Percentiles rank a stretch among this genome's conserved stretches.
phyloP scores from a whole-genome alignment of 2,329 filamentous ascomycete genomes.

The Colletotrichum graminicola region DNA sequence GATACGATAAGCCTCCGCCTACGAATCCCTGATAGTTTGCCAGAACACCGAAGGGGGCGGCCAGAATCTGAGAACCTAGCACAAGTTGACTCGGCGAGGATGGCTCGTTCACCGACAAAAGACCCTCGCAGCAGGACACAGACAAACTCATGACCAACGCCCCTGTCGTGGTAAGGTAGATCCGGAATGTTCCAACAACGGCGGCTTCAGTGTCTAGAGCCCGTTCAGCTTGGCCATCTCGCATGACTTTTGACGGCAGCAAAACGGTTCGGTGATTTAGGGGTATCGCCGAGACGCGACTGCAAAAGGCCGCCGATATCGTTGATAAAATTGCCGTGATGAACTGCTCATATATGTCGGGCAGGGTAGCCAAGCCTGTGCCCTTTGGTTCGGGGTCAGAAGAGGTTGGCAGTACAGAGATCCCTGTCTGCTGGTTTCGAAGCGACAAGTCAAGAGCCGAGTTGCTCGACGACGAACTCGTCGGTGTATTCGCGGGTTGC shows the following conservation, averaged over 20 bases:
- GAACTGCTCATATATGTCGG: conserved; percentile 66
- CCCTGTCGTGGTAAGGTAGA: conserved; percentile 69
- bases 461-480: conserved; percentile 58
- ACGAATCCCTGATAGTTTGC: conserved; percentile 56
- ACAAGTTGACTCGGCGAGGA: conserved; percentile 55
- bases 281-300: conserved; percentile 61
- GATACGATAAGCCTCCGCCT: conserved; percentile 50
- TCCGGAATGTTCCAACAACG: conserved; percentile 60
- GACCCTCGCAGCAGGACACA: conserved; percentile 61
- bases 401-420: conserved; percentile 46
- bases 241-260: conserved; percentile 48
- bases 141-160: conserved; percentile 64
- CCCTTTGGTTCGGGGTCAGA: conserved; percentile 48
- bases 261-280: conserved; percentile 67
- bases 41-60: conserved; percentile 67
- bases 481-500: conserved; percentile 59
- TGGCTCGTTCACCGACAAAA: conserved; percentile 61
- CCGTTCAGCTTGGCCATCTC: conserved; percentile 29
- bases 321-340: conserved; percentile 65
- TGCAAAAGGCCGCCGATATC: conserved; percentile 64
- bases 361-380: conserved; percentile 53
- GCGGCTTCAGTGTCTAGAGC: conserved; percentile 30
- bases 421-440: conserved; percentile 46
- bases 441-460: conserved; percentile 55
- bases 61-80: conserved; percentile 61